Percentiles rank a stretch among this genome's conserved stretches.
Conservation (phyloP, 352 stramenopile species). For the Hyaloperonospora brassicae region DNA sequence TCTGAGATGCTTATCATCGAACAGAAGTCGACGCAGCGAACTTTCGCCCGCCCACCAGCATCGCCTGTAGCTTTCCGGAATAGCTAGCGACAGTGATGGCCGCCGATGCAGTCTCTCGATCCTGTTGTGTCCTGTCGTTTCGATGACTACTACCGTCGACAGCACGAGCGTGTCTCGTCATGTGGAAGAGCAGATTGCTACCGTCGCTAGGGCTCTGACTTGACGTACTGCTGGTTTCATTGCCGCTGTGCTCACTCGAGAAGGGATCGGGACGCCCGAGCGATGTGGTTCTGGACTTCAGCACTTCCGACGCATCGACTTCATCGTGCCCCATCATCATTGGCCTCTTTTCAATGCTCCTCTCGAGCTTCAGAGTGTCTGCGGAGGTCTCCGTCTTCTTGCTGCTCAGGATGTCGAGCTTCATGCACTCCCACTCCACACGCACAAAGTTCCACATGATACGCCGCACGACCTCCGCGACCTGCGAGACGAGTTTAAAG, state of each 20-base stretch:
- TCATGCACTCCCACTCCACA: constrained; percentile 89
- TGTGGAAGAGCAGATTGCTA: constrained; percentile 11
- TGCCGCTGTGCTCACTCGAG: constrained; percentile 11
- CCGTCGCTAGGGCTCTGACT: constrained; percentile 11
- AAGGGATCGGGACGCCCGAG: constrained; percentile 21
- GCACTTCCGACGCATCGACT: constrained; percentile 12
- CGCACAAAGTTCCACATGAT: constrained; percentile 91
- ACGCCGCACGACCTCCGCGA: constrained; percentile 89
- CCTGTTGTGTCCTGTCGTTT: constrained; percentile 2
- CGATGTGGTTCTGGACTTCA: constrained; percentile 6
- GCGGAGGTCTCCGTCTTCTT: constrained; percentile 60
- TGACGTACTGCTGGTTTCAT: constrained; percentile 20
- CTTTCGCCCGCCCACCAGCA: constrained; percentile 11
- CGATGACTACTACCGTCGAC: background rate
- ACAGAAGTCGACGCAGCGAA: constrained; percentile 11
- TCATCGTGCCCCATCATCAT: constrained; percentile 38
- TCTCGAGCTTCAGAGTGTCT: constrained; percentile 38
- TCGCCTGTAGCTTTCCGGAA: constrained; percentile 16
- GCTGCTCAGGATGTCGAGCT: constrained; percentile 51
- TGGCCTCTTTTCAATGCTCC: constrained; percentile 42
- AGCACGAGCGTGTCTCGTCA: constrained; percentile 7
- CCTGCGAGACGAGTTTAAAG: constrained; percentile 77
- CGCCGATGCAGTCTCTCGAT: constrained; percentile 13
- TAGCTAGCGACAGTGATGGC: constrained; percentile 23
- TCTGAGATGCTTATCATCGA: constrained; percentile 11